A percentile compares a stretch with the other conserved stretches of the same genome.
These are phyloP conservation scores for Centaurea solstitialis DNA, from an alignment of 129 eudicot species.

Conservation along the genomic window DNA sequence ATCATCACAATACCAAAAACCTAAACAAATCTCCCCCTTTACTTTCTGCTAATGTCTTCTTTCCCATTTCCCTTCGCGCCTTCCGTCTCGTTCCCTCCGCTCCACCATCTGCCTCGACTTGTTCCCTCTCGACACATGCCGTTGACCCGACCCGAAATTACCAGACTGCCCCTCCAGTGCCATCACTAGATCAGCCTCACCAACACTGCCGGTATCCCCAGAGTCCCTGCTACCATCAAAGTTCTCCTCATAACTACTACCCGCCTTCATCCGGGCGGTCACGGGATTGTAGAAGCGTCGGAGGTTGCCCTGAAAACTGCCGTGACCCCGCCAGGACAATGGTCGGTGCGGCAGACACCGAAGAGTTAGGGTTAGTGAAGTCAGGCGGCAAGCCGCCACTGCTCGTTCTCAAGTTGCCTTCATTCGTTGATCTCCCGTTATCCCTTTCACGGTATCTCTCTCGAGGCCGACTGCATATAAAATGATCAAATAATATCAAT, in stretches of 20 bases:
- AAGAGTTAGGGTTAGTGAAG: slow-evolving; percentile 33
- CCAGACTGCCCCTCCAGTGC: slow-evolving; percentile 72
- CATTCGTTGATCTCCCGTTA: slow-evolving; percentile 58
- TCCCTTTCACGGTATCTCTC: slow-evolving; percentile 95
- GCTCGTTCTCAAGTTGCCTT: slow-evolving; percentile 60
- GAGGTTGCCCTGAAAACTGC: slow-evolving; percentile 65
- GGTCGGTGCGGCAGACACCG: slow-evolving; percentile 43
- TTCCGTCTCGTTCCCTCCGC: slow-evolving; percentile 86
- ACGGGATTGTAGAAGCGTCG: slow-evolving; percentile 80
- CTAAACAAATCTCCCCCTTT: not conserved
- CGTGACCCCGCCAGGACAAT: slow-evolving; percentile 62
- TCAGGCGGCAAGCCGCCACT: slow-evolving; percentile 52
- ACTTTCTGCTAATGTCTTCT: slow-evolving; percentile 60
- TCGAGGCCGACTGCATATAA: slow-evolving; percentile 57
- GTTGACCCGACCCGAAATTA: slow-evolving; percentile 56
- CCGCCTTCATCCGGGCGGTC: slow-evolving; percentile 85
- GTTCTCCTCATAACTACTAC: slow-evolving; percentile 84
- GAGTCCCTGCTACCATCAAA: slow-evolving; percentile 88
- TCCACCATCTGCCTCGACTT: slow-evolving; percentile 84
- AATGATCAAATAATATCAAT: not conserved
- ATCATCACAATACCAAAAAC: not conserved
- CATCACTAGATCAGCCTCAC: slow-evolving; percentile 71
- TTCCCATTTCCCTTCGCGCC: slow-evolving; percentile 99
- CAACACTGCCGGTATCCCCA: slow-evolving; percentile 91
- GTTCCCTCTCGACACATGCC: slow-evolving; percentile 72